These are phyloP conservation scores for Pyrenochaeta sp. DNA, from an alignment of 2,329 filamentous ascomycete species.

Conservation along the genomic window DNA sequence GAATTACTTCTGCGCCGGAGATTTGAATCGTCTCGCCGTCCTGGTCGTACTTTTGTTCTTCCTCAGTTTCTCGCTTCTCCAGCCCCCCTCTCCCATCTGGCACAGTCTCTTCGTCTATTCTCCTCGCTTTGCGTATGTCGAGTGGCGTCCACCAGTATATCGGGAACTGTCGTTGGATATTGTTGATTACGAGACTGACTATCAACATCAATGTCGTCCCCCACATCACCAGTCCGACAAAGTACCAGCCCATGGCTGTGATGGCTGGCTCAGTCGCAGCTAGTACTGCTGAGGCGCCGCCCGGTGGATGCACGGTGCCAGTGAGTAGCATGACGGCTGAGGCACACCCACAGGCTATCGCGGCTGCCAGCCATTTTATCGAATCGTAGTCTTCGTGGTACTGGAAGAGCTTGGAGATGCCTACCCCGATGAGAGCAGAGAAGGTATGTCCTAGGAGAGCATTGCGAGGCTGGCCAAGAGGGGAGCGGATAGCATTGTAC, in stretches of 20 bases:
- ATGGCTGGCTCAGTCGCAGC: conserved; percentile 51
- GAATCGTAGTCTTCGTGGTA: conserved; percentile 46
- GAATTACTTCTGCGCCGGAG: conserved; percentile 33
- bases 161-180: conserved; percentile 56
- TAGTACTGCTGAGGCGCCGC: conserved; percentile 58
- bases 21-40: conserved; percentile 39
- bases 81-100: conserved; percentile 27
- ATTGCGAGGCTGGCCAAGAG: conserved; percentile 58
- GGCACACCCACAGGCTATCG: conserved; percentile 52
- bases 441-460: conserved; percentile 55
- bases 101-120: conserved; percentile 31
- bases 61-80: conserved; percentile 23
- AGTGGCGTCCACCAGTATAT: conserved; percentile 59
- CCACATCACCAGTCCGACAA: conserved; percentile 52
- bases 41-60: conserved; percentile 22
- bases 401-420: conserved; percentile 55
- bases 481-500: conserved; percentile 56
- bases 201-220: conserved; percentile 52
- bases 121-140: conserved; percentile 38
- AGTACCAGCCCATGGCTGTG: conserved; percentile 56
- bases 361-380: conserved; percentile 55
- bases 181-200: conserved; percentile 55
- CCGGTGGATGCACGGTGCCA: conserved; percentile 59
- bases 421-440: conserved; percentile 54
- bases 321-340: conserved; percentile 57